Evolutionary conservation across 768 basidiomycete genomes (phyloP), one percentile per base, ranked within the genome.

Genomic region (Hemileccinum rubropunctum): DNA sequence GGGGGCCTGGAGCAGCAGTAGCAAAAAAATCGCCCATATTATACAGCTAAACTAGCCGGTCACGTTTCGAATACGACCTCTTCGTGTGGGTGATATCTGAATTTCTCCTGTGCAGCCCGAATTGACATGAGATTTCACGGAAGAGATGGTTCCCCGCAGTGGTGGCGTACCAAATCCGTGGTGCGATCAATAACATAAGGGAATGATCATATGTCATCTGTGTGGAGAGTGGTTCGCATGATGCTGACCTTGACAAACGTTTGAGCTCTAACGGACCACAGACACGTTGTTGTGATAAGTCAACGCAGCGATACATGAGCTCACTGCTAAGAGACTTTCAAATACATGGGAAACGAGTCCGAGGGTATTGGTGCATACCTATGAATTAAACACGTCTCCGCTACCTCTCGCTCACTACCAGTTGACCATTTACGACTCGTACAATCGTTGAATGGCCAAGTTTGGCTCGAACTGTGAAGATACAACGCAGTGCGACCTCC

Each of bases 21-120:
- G 48, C 43, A 50, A 39, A 37, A 43, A 45, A 39, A 42, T 30
- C 18, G 50, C 49, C 47, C 58, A 48, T 61, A 53, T 51, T 60
- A 64, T 66, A 64, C 43, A 45, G 37, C 30, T 39, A 50, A 38
- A 17, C 52, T 40, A 43, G 50, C 36, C 12, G 11, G 63, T 64
- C 61, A 64, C 51, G 59, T 64, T 66, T 57, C 46, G 55, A 66
- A 66, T 50, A 23, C 47, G 42, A 47, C 63, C 43, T 3, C 34
- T 54, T 53, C 27, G 28, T 47, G 42, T 35, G 30, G n/a, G 37
- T 34, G 11, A 17, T 20, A 38, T 51, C 57, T 13, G 42, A 39
- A 51, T 51, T 54, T 50, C 35, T 17, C 23, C 21, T 21, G 39
- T 51, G 46, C 51, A 50, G 56, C 51, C 55, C 35, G 23, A 53